Conservation (phyloP, 768 basidiomycete species). For the Roridomyces roridus region DNA sequence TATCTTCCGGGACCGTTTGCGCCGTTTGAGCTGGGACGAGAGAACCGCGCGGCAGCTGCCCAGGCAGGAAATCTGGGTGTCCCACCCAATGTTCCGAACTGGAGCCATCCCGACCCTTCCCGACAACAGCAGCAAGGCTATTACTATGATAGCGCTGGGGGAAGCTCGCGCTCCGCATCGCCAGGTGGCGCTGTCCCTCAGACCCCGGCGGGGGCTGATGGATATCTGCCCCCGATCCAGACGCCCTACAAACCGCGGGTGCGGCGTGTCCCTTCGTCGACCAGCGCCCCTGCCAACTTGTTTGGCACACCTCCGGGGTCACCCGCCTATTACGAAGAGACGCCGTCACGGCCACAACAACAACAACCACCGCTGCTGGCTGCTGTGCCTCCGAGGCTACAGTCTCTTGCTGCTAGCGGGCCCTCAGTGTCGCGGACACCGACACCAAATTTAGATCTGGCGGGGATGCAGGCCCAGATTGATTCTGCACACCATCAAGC, state of each 20-base stretch:
- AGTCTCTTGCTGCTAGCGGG: conserved; percentile 36
- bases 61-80: conserved; percentile 31
- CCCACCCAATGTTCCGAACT: conserved; percentile 43
- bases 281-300: conserved; percentile 23
- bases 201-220: conserved; percentile 45
- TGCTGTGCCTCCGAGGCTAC: conserved; percentile 52
- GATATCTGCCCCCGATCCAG: conserved; percentile 48
- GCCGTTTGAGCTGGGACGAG: conserved; percentile 67
- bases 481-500: conserved; percentile 81
- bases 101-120: conserved; percentile 45
- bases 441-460: conserved; percentile 71
- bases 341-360: conserved; percentile 52
- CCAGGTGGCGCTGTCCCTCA: conserved; percentile 41
- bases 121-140: conserved; percentile 29
- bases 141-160: conserved; percentile 23
- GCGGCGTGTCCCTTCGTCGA: conserved; percentile 50
- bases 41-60: conserved; percentile 40
- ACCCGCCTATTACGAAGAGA: conserved; percentile 53
- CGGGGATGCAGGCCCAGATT: conserved; percentile 75
- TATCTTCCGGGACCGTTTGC: conserved; percentile 75
- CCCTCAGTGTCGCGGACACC: conserved; percentile 71
- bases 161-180: conserved; percentile 1
- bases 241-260: conserved; percentile 82
- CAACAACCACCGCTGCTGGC: conserved; percentile 39
- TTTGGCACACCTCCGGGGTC: conserved; percentile 39